Conservation (phyloP, 495 filamentous ascomycete species). For the Jackrogersella minutella region DNA sequence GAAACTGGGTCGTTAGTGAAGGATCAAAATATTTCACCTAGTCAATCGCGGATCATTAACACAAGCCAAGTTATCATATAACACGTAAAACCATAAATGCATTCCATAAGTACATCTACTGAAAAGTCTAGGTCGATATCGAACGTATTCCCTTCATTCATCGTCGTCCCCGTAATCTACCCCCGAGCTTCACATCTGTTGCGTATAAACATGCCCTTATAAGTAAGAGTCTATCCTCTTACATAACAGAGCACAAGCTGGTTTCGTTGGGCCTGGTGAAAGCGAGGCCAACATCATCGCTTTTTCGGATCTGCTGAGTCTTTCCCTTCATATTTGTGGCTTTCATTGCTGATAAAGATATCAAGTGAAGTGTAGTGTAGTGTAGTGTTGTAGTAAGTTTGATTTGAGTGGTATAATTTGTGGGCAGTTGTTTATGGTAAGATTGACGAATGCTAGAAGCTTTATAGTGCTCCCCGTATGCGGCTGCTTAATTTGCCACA, state of each 20-base stretch:
- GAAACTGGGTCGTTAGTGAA: no score
- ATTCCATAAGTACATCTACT: not conserved
- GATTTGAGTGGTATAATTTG: not conserved
- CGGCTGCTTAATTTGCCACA: not conserved
- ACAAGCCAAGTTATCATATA: no score
- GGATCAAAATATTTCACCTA: no score
- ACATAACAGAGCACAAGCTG: constrained; percentile 31
- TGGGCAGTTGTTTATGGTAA: not conserved
- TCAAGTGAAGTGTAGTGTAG: not conserved
- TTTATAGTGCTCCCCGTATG: constrained; percentile 8
- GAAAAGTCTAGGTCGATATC: not conserved
- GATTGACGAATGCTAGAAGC: not conserved
- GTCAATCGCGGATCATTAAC: no score
- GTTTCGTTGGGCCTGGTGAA: not conserved
- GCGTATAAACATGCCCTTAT: not conserved
- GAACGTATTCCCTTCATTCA: not conserved
- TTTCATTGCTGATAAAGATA: not conserved
- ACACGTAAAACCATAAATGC: constrained; percentile 3
- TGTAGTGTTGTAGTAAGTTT: not conserved
- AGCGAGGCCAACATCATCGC: constrained; percentile 19
- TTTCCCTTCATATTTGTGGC: constrained; percentile 23
- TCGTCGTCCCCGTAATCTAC: not conserved
- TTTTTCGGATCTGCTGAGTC: constrained; percentile 25
- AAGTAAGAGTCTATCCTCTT: not conserved
- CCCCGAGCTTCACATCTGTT: not conserved